Conservation (phyloP, 1,284 basidiomycete genomes). For the Tilletia caries region DNA sequence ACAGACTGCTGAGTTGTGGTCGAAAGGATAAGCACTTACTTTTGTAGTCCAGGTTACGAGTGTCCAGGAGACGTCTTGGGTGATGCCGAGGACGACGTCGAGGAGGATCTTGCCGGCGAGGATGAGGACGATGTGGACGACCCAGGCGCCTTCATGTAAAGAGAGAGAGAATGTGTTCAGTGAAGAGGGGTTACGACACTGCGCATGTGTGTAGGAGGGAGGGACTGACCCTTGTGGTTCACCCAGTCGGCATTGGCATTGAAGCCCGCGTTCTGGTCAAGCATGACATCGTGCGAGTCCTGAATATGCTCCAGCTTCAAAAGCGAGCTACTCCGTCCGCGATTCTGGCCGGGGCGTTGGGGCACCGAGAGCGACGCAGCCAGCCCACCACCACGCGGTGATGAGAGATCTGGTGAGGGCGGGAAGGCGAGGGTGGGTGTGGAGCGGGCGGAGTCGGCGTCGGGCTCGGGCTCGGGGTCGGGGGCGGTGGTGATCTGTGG, state of each 20-base stretch:
- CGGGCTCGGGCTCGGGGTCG: no score
- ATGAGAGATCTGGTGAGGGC: no score
- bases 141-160: slow-evolving; percentile 67
- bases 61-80: slow-evolving; percentile 91
- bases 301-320: slow-evolving; percentile 55
- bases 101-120: slow-evolving; percentile 83
- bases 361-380: no score
- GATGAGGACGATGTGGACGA: slow-evolving; percentile 93
- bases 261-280: slow-evolving; percentile 54
- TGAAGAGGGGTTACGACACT: background rate
- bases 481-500: no score
- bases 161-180: background rate
- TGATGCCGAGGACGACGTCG: slow-evolving; percentile 90
- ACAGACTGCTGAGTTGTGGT: no score
- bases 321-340: slow-evolving; percentile 37
- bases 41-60: slow-evolving; percentile 90
- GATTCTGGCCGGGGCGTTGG: slow-evolving; percentile 15
- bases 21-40: no score
- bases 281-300: slow-evolving; percentile 55
- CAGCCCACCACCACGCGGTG: no score
- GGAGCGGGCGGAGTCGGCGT: no score
- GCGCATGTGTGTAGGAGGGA: background rate
- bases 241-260: slow-evolving; percentile 98
- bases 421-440: no score
- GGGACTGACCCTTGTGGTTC: slow-evolving; percentile 78